These are phyloP conservation scores for Talaromyces ruber DNA, from an alignment of 495 filamentous ascomycete genomes.

Conservation along the genomic window DNA sequence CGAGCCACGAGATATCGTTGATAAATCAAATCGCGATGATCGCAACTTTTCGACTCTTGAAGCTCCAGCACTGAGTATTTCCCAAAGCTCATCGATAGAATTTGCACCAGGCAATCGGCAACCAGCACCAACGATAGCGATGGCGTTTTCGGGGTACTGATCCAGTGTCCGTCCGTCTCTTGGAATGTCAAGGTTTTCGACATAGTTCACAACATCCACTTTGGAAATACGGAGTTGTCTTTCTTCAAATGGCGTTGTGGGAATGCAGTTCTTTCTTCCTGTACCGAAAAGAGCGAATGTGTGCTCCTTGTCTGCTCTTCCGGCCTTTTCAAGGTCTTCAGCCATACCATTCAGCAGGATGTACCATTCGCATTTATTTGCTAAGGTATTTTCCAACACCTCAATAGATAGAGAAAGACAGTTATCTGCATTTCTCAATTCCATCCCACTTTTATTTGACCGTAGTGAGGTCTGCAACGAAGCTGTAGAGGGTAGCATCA, in stretches of 20 bases:
- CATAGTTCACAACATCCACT: neutral
- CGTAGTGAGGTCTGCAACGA: constrained; percentile 14
- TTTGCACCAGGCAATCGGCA: constrained; percentile 14
- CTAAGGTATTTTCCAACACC: constrained; percentile 19
- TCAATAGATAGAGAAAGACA: constrained; percentile 17
- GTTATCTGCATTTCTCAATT: neutral
- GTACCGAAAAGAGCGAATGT: constrained; percentile 19
- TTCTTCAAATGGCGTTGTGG: constrained; percentile 20
- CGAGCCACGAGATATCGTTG: neutral
- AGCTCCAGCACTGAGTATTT: constrained; percentile 10
- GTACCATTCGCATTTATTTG: constrained; percentile 27
- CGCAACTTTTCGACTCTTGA: constrained; percentile 12
- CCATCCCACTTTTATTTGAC: constrained; percentile 18
- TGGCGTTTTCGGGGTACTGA: constrained; percentile 3
- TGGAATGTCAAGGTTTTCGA: neutral
- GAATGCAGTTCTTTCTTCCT: constrained; percentile 16
- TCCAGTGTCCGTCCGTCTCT: neutral
- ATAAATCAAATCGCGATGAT: constrained; percentile 21
- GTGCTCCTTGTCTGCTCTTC: constrained; percentile 4
- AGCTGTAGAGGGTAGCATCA: neutral
- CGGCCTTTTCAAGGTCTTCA: constrained; percentile 11
- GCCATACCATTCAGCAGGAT: constrained; percentile 17
- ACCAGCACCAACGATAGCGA: constrained; percentile 15
- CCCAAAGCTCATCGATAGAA: constrained; percentile 15
- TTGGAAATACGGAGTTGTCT: constrained; percentile 12